Evolutionary conservation across 2,329 filamentous ascomycete species (phyloP).

Genomic region (Arthroderma uncinatum): DNA sequence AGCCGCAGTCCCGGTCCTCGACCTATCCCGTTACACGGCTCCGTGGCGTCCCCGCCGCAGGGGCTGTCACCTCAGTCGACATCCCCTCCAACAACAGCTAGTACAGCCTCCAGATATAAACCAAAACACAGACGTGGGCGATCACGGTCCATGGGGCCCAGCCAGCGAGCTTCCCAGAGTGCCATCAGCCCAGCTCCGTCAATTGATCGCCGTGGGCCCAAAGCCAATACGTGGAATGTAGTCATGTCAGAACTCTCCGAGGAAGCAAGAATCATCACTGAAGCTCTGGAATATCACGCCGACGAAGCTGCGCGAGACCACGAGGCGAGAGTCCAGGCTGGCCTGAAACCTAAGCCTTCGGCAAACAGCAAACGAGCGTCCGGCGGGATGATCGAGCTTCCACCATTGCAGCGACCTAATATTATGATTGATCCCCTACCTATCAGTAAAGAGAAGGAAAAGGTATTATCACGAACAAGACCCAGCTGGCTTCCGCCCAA

Average conservation of each 20-base stretch:
- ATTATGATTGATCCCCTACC: constrained; percentile 56
- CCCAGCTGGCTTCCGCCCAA: constrained; percentile 58
- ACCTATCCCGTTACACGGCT: constrained; percentile 35
- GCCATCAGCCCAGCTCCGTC: not conserved
- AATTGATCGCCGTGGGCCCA: constrained; percentile 30
- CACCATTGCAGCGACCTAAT: constrained; percentile 51
- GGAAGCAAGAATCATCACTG: constrained; percentile 49
- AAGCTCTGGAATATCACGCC: constrained; percentile 48
- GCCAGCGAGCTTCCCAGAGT: not conserved
- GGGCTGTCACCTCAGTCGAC: constrained; percentile 25
- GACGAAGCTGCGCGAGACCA: constrained; percentile 37
- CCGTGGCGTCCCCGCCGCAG: constrained; percentile 20
- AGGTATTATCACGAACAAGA: constrained; percentile 52
- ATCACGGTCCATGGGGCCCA: constrained; percentile 30
- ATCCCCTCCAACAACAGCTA: not conserved
- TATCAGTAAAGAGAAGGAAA: constrained; percentile 56
- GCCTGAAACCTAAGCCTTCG: constrained; percentile 26
- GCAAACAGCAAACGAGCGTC: constrained; percentile 28
- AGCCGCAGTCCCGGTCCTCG: constrained; percentile 29
- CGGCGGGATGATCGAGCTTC: constrained; percentile 39
- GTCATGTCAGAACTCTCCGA: constrained; percentile 48
- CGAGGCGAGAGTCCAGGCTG: constrained; percentile 39
- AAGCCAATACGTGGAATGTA: constrained; percentile 49
- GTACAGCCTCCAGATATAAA: not conserved
- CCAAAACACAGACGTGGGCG: constrained; percentile 20